A percentile compares a stretch with the other conserved stretches of the same genome.
phyloP scores from a whole-genome alignment of 345 rosid genomes.

The Rubroshorea leprosula region DNA sequence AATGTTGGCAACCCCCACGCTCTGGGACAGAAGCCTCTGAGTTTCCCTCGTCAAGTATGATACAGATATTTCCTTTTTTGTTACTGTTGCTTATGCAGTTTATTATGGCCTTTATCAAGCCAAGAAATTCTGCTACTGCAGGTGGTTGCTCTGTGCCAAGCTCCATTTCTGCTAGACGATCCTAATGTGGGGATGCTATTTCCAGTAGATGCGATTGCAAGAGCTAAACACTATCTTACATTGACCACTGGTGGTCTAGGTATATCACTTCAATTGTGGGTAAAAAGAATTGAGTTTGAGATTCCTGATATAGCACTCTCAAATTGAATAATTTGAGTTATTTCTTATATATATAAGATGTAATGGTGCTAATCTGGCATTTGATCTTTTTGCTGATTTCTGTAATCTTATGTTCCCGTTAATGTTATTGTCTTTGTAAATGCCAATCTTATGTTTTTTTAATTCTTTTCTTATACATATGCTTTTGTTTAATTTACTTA shows the following conservation, averaged over 20 bases:
- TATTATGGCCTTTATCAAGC: constrained; percentile 20
- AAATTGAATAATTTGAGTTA: not conserved
- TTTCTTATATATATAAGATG: not conserved
- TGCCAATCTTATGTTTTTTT: not conserved
- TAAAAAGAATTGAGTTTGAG: not conserved
- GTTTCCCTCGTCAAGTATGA: constrained; percentile 87
- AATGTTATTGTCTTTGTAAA: not conserved
- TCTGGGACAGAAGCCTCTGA: constrained; percentile 90
- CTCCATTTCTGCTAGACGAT: constrained; percentile 92
- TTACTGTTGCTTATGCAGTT: constrained; percentile 11
- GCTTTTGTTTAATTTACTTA: no score
- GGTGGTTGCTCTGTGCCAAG: constrained; percentile 98
- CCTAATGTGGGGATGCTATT: constrained; percentile 86
- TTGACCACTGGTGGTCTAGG: constrained; percentile 88
- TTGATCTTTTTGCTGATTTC: not conserved
- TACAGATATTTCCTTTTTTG: not conserved
- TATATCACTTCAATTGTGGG: constrained; percentile 20
- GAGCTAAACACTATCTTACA: constrained; percentile 89
- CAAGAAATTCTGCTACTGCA: constrained; percentile 26
- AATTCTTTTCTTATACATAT: not conserved
- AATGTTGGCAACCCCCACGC: constrained; percentile 99
- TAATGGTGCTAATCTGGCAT: not conserved
- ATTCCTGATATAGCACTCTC: not conserved
- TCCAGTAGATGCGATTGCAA: constrained; percentile 96
- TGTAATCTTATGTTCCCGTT: not conserved